phyloP scores from a whole-genome alignment of 441 rosid species.

The Gossypium trilobum region DNA sequence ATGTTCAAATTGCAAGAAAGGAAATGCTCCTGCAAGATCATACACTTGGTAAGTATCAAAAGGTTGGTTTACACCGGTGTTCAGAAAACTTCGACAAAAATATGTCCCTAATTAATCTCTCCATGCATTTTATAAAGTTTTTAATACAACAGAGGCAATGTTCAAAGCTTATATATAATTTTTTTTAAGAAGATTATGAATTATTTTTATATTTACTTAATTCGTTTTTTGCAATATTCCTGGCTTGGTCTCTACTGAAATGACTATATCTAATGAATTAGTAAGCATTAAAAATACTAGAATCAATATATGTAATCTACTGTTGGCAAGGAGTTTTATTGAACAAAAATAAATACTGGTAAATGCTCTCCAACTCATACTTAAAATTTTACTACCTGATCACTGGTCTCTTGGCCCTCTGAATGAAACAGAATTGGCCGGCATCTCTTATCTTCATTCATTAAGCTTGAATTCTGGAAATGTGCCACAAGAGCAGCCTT shows the following conservation, averaged over 20 bases:
- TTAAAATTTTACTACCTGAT: constrained; percentile 35
- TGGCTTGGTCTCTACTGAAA: not conserved
- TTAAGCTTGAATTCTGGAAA: constrained; percentile 64
- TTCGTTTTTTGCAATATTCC: not conserved
- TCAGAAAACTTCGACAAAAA: not conserved
- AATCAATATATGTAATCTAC: not conserved
- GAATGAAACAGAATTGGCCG: constrained; percentile 58
- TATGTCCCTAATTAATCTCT: not conserved
- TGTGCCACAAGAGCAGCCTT: constrained; percentile 65
- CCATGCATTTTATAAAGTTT: not conserved
- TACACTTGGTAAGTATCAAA: constrained; percentile 1
- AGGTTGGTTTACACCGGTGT: not conserved
- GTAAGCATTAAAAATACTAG: not conserved
- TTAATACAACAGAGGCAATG: not conserved
- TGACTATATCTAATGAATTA: not conserved
- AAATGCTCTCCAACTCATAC: not conserved
- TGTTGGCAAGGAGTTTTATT: not conserved
- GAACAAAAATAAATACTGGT: not conserved
- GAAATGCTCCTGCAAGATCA: constrained; percentile 48
- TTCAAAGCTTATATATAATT: not conserved
- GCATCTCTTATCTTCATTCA: constrained; percentile 65
- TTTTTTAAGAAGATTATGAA: too few species aligned
- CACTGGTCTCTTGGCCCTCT: constrained; percentile 42
- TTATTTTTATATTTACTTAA: not conserved
- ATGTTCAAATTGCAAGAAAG: constrained; percentile 61